Evolutionary conservation across 345 rosid genomes (phyloP), one percentile per base, ranked within the genome.

Genomic region (Abelmoschus esculentus): DNA sequence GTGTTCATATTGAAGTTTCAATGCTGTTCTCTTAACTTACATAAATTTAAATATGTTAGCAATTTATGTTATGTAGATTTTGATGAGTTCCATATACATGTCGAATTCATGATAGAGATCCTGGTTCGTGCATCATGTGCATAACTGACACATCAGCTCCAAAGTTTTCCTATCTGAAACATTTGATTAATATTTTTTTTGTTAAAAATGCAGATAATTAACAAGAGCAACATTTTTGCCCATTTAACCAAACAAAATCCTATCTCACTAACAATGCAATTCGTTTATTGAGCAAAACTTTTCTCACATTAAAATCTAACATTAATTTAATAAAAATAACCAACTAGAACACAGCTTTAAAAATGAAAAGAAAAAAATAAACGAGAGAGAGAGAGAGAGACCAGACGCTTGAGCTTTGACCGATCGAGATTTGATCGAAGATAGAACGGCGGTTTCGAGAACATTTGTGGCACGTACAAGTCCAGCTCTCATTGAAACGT

Each of bases 331-430:
- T 57, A 57, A 57, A 28, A 26, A 11, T 4, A 54, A 7, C 8
- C 6, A 67, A 13, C 29, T 7, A 17, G 46, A 65, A 34, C 65
- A 26, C 22, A 22, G 22, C 18, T 29, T 2, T 50, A 53, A 60
- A 38, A 46, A 54, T 7, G 3, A 17, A 18, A 53, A 18, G 11
- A 9, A 53, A 36, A 36, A 46, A 61, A 2, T 2, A 56, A 56
- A 26, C 6, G 3, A 10, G 26, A 18, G 55, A 65, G 44, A 38
- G 44, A 38, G 10, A 15, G 54, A 79, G 91, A 69, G 66, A 91
- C 98, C 97, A 66, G 96, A 83, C 58, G 90, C 83, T 5, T 86
- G 88, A 60, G 90, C 86, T 75, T 75, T 87, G 73, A 87, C 74
- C 2, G 89, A 82, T 82, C 87, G 85, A 69, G 88, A 34, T 82